Evolutionary conservation across 148 eudicot species (phyloP), one percentile per base, ranked within the genome.

Genomic region (Camellia granthamiana): DNA sequence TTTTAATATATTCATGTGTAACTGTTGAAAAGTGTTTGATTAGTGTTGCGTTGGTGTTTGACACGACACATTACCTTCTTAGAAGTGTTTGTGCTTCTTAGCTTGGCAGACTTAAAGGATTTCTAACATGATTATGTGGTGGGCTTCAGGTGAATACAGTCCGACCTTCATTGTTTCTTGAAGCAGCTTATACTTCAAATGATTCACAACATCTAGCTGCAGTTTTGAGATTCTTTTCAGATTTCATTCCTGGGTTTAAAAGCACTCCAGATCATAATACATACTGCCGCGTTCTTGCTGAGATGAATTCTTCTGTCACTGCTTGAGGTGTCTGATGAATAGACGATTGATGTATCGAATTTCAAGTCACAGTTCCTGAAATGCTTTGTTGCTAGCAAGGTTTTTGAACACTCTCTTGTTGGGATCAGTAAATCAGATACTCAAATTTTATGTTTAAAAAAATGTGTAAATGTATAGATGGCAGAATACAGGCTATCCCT

Each of bases 171-270:
- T 76, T 95, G 87, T 96, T 93, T 85, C 95, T 96, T n/a, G 95
- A 96, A 85, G 92, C 93, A 68, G 98, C 97, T 65, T 89, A 85
- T 82, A 88, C 94, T 65, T 91, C 95, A 46, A 92, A 91, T 68
- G 92, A 96, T 79, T 80, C 99, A 2, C 92, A 96, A 84, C 91
- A 90, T 62, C 85, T 93, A 41, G 94, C 98, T 76, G 93, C 98
- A 6, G 98, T 93, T 46, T 79, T 96, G 58, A 89, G 99, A 81
- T 96, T 96, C 89, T 89, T 92, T 76, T 89, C 90, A 38, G 99
- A 96, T 80, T 93, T 92, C 84, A 89, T 91, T 81, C 98, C 99
- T 46, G 94, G 90, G 76, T 96, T 96, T 84, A 90, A 85, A 87
- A 88, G 67, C 87, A 93, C 97, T 73, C 56, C 95, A n/a, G 98